Evolutionary conservation across 257 asterid species (phyloP), one percentile per base, ranked within the genome.

Genomic region (Rubia yunnanensis): DNA sequence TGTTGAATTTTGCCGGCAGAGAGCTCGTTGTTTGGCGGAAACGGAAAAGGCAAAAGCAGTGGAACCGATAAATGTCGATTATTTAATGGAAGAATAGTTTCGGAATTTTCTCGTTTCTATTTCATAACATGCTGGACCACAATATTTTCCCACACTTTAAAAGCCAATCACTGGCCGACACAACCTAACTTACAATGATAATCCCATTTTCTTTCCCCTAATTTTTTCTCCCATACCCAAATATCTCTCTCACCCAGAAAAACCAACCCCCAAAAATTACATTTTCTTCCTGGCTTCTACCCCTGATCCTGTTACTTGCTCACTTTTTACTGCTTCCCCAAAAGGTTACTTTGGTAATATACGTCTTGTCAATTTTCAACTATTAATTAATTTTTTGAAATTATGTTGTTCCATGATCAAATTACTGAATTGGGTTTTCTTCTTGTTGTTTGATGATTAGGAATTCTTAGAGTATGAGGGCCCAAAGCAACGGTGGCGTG

Each of bases 401-500:
- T n/a, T n/a, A n/a, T n/a, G n/a, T n/a, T n/a, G n/a, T n/a, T n/a
- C 20, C 52, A 44, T 44, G 52, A 44, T 44, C 22, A 44, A 15
- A 44, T 44, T 8, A 44, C 20, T 44, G 52, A 44, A 20, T 44
- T 44, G 52, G 20, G 52, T 44, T 44, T 15, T 15, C n/a, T 41
- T 41, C 4, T 41, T 14, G 1, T 3, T 44, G 52, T 15, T 44
- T 2, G 10, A 10, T 44, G 48, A 39, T 15, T 17, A 44, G 52
- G 52, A 44, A 44, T 44, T 44, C 20, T 44, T n/a, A 44, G 52
- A 44, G 52, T 44, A 44, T 44, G 52, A 44, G 52, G 52, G 8
- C 52, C 52, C 52, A 44, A 44, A 10, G 52, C 52, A 44, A 44
- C 52, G 52, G 52, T 44, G 52, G 52, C 52, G 52, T 44, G 52